phyloP scores from a whole-genome alignment of 225 moss, liverwort and hornwort species.

The Thuidium tamariscinum region DNA sequence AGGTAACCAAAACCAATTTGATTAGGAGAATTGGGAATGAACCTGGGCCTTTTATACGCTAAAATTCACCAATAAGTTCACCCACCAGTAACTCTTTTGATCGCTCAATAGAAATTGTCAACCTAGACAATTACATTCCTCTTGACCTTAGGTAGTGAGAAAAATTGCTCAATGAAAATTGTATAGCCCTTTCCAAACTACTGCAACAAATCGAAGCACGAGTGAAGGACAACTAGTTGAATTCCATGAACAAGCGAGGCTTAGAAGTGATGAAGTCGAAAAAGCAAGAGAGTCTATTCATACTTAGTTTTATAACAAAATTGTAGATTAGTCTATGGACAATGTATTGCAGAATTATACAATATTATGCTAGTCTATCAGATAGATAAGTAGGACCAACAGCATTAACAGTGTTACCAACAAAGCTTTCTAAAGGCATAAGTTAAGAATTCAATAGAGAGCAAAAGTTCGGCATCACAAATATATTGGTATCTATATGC shows the following conservation, averaged over 20 bases:
- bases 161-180: background rate
- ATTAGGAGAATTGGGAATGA: background rate
- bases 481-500: background rate
- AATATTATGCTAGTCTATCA: background rate
- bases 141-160: background rate
- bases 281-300: background rate
- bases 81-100: background rate
- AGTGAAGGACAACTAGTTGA: background rate
- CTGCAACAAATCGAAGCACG: background rate
- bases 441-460: background rate
- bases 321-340: background rate
- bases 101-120: background rate
- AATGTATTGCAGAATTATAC: background rate
- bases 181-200: background rate
- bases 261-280: background rate
- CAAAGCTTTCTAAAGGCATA: background rate
- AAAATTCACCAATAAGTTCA: background rate
- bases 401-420: background rate
- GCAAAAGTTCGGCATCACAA: background rate
- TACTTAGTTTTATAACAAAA: background rate
- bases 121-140: background rate
- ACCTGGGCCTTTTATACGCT: background rate
- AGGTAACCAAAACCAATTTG: background rate
- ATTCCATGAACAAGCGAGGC: background rate
- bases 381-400: background rate